Base-by-base conservation (phyloP, 257 asterid genomes). In the Nyctanthes arbortristis region DNA sequence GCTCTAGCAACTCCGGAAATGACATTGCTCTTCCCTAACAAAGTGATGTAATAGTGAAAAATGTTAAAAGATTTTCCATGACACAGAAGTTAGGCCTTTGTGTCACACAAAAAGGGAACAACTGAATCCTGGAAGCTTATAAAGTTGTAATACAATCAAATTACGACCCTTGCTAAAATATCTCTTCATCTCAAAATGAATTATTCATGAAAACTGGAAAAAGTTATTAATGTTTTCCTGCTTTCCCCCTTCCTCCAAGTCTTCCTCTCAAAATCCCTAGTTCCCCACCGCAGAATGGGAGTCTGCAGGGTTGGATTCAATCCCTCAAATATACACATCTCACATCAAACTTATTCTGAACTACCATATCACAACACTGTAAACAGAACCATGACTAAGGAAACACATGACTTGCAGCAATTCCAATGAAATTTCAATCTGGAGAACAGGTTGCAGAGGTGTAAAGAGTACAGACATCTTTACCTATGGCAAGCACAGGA, bases 401-500 rank as follows among this genome's bases (percentile, higher is more conserved):
- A 5, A 49, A 49, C 7, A 49, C 11, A 49, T 6, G 13, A 2
- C 20, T 49, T 49, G 9, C 22, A 40, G 16, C 18, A 4, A 13
- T 49, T 20, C 24, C 14, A 18, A 22, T 22, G 62, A 68, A n/a
- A 32, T 13, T 25, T 16, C 20, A 61, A 61, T 61, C 37, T 30
- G 30, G 16, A 31, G 24, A 32, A 30, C 24, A 33, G 59, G 9
- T 12, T 13, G 29, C 24, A 31, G n/a, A 20, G 16, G 57, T 7
- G 24, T 7, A 40, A 79, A 35, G 55, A 27, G 45, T 39, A 8
- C 32, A 32, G 16, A 40, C 57, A 12, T 32, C 67, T n/a, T 84
- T 93, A 93, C 97, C 99, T 69, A 91, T 74, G 65, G 99, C 86
- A 32, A 94, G 82, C 77, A 94, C 80, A 4, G 96, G 95, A 31